Conservation (phyloP, 768 basidiomycete species). For the Tylopilus balloui region DNA sequence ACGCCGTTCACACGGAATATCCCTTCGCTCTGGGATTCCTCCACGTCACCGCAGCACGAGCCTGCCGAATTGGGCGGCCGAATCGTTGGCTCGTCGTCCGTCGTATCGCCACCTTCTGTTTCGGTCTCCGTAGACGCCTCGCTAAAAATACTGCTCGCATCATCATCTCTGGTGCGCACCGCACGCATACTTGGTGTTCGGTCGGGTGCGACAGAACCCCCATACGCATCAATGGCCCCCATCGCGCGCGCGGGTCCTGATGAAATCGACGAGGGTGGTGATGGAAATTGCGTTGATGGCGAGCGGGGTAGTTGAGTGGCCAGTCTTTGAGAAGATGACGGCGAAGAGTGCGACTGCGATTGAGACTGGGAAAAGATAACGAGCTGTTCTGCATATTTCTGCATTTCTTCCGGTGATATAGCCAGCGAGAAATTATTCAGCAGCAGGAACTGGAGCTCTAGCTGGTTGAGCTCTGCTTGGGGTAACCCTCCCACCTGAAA, state of each 20-base stretch:
- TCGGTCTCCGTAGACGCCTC: slow-evolving; percentile 47
- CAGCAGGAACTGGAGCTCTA: slow-evolving; percentile 95
- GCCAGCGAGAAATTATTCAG: slow-evolving; percentile 92
- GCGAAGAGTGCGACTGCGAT: slow-evolving; percentile 34
- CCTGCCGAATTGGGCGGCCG: slow-evolving; percentile 44
- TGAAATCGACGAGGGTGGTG: slow-evolving; percentile 9
- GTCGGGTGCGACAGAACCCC: slow-evolving; percentile 38
- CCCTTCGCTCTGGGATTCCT: slow-evolving; percentile 32
- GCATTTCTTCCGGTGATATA: slow-evolving; percentile 88
- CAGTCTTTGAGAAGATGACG: slow-evolving; percentile 20
- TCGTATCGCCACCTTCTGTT: slow-evolving; percentile 54
- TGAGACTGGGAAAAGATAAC: slow-evolving; percentile 58
- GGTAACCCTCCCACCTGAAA: slow-evolving; percentile 91
- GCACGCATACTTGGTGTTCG: slow-evolving; percentile 27
- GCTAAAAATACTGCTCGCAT: slow-evolving; percentile 32
- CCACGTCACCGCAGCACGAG: slow-evolving; percentile 37
- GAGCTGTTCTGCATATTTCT: slow-evolving; percentile 89
- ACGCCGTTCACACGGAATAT: slow-evolving; percentile 22
- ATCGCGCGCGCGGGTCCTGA: slow-evolving; percentile 44
- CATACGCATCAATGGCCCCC: slow-evolving; percentile 52
- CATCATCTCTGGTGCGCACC: slow-evolving; percentile 26
- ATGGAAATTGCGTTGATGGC: slow-evolving; percentile 19
- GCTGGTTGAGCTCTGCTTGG: slow-evolving; percentile 86
- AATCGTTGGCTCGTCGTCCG: slow-evolving; percentile 83
- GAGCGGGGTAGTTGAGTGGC: slow-evolving; percentile 17